A percentile compares a stretch with the other conserved stretches of the same genome.
Evolutionary conservation across 2,329 filamentous ascomycete genomes (phyloP).

Genomic region (Penicillium brasilianum): DNA sequence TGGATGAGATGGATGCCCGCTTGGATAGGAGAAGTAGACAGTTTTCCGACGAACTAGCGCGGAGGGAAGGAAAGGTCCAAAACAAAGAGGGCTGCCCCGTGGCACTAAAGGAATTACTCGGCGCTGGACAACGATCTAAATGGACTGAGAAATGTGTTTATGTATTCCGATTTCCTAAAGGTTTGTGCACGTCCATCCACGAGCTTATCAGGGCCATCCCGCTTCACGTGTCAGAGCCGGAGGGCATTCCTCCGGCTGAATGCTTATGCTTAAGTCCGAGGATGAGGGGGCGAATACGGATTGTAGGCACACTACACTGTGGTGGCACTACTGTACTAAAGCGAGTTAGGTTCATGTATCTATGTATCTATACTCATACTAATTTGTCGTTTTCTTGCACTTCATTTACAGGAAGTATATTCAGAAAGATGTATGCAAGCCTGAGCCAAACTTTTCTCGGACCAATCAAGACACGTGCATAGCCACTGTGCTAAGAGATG

Average conservation of each 20-base stretch:
- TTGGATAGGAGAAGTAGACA: neutral
- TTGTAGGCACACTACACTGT: neutral
- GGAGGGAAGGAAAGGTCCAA: neutral
- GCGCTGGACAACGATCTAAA: neutral
- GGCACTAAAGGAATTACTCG: neutral
- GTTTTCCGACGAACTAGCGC: neutral
- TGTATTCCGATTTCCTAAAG: conserved; percentile 28
- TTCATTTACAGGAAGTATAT: conserved; percentile 5
- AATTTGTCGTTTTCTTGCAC: neutral
- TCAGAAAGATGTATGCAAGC: neutral
- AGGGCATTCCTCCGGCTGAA: conserved; percentile 13
- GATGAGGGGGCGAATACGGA: neutral
- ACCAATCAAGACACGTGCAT: neutral
- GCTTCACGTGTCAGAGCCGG: conserved; percentile 23
- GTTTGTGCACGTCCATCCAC: conserved; percentile 1
- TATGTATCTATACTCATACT: neutral
- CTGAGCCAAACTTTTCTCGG: neutral
- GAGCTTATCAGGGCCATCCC: conserved; percentile 19
- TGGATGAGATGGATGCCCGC: conserved; percentile 1
- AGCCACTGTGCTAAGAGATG: neutral
- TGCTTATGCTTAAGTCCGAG: conserved; percentile 7
- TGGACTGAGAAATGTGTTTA: conserved; percentile 12
- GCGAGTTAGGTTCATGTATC: neutral
- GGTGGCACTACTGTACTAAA: neutral
- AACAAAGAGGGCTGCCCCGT: neutral